Percentiles rank a stretch among this genome's conserved stretches.
phyloP scores from a whole-genome alignment of 805 yeast genomes.

The Ogataea dorogensis region DNA sequence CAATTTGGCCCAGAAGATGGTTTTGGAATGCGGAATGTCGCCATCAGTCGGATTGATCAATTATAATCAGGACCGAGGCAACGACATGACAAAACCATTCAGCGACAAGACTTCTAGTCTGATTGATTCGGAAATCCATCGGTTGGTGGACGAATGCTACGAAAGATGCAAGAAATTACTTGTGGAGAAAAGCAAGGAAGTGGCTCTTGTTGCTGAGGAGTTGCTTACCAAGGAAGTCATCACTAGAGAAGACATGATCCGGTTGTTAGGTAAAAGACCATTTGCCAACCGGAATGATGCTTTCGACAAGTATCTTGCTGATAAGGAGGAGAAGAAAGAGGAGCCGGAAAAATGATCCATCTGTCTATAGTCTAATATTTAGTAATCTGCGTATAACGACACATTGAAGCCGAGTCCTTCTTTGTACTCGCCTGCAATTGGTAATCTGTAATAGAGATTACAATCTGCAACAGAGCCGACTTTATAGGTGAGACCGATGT shows the following conservation, averaged over 20 bases:
- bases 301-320: constrained; percentile 76
- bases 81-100: constrained; percentile 58
- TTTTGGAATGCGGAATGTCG: constrained; percentile 86
- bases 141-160: constrained; percentile 66
- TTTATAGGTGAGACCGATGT: constrained; percentile 58
- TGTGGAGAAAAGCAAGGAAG: constrained; percentile 54
- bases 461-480: constrained; percentile 62
- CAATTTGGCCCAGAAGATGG: constrained; percentile 86
- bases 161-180: constrained; percentile 56
- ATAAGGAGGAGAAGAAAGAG: constrained; percentile 6
- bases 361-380: constrained; percentile 14
- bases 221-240: constrained; percentile 71
- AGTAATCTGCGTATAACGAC: constrained; percentile 26
- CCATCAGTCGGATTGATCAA: constrained; percentile 63
- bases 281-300: constrained; percentile 81
- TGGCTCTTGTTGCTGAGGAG: constrained; percentile 71
- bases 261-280: constrained; percentile 74
- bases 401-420: constrained; percentile 46
- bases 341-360: constrained; percentile 6
- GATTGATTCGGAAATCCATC: constrained; percentile 68
- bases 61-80: constrained; percentile 49
- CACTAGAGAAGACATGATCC: constrained; percentile 77
- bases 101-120: constrained; percentile 67
- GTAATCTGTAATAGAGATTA: constrained; percentile 63
- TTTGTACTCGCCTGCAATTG: constrained; percentile 52